A percentile compares a stretch with the other conserved stretches of the same genome.
Evolutionary conservation across 148 eudicot genomes (phyloP).

Genomic region (Bassia scoparia): DNA sequence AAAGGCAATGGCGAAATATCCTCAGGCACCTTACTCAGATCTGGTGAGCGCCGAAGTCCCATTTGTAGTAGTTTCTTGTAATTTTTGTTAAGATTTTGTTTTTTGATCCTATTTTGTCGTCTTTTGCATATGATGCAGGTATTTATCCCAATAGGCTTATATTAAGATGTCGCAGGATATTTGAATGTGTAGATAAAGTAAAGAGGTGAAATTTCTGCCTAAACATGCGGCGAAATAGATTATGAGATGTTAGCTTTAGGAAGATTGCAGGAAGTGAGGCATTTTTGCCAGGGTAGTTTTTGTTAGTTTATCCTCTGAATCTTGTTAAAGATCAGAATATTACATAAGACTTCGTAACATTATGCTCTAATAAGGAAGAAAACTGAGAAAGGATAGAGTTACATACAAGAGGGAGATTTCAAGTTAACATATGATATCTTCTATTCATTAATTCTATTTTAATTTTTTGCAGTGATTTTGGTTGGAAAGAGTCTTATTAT

Average conservation of each 20-base stretch:
- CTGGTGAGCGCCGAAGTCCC: constrained; percentile 39
- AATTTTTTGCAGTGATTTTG: not conserved
- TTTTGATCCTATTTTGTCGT: not conserved
- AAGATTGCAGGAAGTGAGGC: constrained; percentile 57
- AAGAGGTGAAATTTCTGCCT: constrained; percentile 40
- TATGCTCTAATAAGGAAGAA: not conserved
- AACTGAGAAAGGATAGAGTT: too few species aligned
- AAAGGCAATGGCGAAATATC: constrained; percentile 62
- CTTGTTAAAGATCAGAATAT: constrained; percentile 1
- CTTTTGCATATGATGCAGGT: constrained; percentile 51
- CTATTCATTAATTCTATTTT: too few species aligned
- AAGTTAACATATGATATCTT: not conserved
- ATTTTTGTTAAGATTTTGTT: not conserved
- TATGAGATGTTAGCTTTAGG: constrained; percentile 57
- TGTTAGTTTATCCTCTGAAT: constrained; percentile 57
- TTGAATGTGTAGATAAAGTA: constrained; percentile 53
- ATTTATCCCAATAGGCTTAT: constrained; percentile 51
- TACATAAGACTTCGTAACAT: not conserved
- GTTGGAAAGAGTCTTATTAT: not conserved
- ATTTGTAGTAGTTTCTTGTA: too few species aligned
- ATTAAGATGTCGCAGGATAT: constrained; percentile 49
- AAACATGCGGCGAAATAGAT: constrained; percentile 61
- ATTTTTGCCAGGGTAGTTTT: constrained; percentile 79
- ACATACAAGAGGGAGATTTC: not conserved
- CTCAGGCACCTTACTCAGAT: constrained; percentile 75